Evolutionary conservation across 805 yeast species (phyloP).

Genomic region (Komagataella kurtzmanii): DNA sequence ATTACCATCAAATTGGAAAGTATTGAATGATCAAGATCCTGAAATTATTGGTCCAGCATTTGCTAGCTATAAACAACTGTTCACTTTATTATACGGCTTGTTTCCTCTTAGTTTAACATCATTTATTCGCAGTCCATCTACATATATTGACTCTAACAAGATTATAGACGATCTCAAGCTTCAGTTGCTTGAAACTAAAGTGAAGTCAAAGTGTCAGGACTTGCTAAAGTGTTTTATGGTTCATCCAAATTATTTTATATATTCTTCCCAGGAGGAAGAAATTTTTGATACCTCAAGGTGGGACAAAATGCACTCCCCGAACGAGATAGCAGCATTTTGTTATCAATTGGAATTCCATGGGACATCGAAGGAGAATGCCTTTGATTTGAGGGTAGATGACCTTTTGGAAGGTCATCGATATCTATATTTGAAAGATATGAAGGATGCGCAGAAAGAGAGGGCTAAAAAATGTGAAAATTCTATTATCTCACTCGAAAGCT

Average conservation of each 20-base stretch:
- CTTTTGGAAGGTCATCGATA: slow-evolving; percentile 1
- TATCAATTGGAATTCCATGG: slow-evolving; percentile 8
- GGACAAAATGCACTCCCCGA: slow-evolving; percentile 17
- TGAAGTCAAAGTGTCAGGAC: slow-evolving; percentile 14
- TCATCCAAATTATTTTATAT: slow-evolving; percentile 32
- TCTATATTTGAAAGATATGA: slow-evolving; percentile 2
- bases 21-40: slow-evolving; percentile 5
- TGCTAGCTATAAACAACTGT: slow-evolving; percentile 22
- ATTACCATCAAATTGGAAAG: slow-evolving; percentile 10
- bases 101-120: slow-evolving; percentile 35
- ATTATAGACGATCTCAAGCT: not conserved
- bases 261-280: slow-evolving; percentile 21
- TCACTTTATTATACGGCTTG: slow-evolving; percentile 40
- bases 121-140: slow-evolving; percentile 27
- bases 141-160: slow-evolving; percentile 14
- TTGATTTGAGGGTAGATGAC: slow-evolving; percentile 1
- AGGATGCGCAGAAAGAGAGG: slow-evolving; percentile 5
- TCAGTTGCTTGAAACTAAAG: slow-evolving; percentile 9
- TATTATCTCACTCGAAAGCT: not conserved
- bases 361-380: slow-evolving; percentile 5
- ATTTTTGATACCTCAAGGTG: slow-evolving; percentile 14
- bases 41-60: slow-evolving; percentile 5
- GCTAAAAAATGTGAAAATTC: not conserved
- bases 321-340: slow-evolving; percentile 22
- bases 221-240: slow-evolving; percentile 22